Conservation (phyloP, 108 stramenopile species). For the Pseudonitzschia delicatissima region DNA sequence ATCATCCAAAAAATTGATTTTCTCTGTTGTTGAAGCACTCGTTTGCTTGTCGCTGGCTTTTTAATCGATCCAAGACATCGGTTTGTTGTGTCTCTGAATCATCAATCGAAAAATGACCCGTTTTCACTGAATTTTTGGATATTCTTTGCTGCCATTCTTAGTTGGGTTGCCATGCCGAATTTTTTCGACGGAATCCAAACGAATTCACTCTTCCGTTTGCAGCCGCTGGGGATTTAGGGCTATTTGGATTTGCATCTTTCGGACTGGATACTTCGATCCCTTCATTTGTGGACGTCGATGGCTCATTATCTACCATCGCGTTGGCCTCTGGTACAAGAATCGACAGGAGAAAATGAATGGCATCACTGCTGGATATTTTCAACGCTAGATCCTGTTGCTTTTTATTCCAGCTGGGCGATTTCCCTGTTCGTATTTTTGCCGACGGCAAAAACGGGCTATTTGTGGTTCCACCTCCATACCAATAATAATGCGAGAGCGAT, state of each 20-base stretch:
- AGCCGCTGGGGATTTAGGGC: background rate
- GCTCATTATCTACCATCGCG: background rate
- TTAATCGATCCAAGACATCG: conserved; percentile 30
- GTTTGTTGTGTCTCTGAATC: conserved; percentile 23
- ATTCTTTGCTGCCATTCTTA: background rate
- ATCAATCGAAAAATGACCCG: background rate
- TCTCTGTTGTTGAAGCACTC: background rate
- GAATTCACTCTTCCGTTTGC: background rate
- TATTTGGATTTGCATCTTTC: conserved; percentile 2
- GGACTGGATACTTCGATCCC: background rate
- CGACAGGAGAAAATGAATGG: conserved; percentile 8
- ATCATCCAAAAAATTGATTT: conserved; percentile 16
- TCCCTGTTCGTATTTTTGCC: background rate
- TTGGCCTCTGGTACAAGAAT: conserved; percentile 9
- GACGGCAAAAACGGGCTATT: conserved; percentile 7
- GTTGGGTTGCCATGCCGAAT: too few species aligned
- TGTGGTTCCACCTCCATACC: conserved; percentile 37
- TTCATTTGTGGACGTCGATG: background rate
- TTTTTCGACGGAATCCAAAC: background rate
- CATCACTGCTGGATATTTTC: background rate
- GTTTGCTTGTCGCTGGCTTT: conserved; percentile 12
- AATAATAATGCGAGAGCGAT: conserved; percentile 71
- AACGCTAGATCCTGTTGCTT: background rate
- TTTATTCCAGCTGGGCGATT: background rate
- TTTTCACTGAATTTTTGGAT: background rate